Evolutionary conservation across 352 stramenopile species (phyloP), one percentile per base, ranked within the genome.

Genomic region (Phytophthora sp.): DNA sequence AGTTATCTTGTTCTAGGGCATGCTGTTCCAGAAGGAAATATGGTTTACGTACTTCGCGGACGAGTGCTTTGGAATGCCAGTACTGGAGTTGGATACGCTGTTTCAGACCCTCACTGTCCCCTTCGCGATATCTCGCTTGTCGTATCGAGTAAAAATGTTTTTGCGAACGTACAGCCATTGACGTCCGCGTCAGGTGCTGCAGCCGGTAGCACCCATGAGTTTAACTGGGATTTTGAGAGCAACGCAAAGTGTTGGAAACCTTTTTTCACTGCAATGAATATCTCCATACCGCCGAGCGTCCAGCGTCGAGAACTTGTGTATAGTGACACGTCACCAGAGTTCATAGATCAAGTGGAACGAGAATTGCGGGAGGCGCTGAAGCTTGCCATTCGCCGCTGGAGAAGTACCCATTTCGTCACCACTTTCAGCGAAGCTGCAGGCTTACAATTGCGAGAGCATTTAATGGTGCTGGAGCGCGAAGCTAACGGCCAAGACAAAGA

Each of bases 141-240:
- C n/a, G 80, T 96, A 0, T 96, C 82, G n/a, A 83, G 66, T 39
- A 77, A 92, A 45, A 98, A 98, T 54, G 69, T 98, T 7, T 98
- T 88, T 50, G 93, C 88, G 24, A 98, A 98, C 58, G 53, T 97
- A 3, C 84, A 98, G 39, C 71, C 71, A 21, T 42, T 79, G 0
- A 69, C 21, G 11, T 31, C 57, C 4, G 21, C 56, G 2, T 56
- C 36, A 21, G 42, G 30, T 24, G 27, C 15, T 26, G 15, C n/a
- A 11, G 29, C 30, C n/a, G 66, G 69, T 15, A 74, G 53, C 3
- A 73, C 84, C 20, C 77, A 72, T 29, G 66, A 93, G 6, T 63
- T 98, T 38, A 78, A 80, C n/a, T 97, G 94, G 79, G 74, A 97
- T 50, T 66, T 98, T 30, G 82, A 88, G 27, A 70, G 55, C 31